Percentiles rank a stretch among this genome's conserved stretches.
phyloP scores from a whole-genome alignment of 768 basidiomycete species.

The Mycena galericulata region DNA sequence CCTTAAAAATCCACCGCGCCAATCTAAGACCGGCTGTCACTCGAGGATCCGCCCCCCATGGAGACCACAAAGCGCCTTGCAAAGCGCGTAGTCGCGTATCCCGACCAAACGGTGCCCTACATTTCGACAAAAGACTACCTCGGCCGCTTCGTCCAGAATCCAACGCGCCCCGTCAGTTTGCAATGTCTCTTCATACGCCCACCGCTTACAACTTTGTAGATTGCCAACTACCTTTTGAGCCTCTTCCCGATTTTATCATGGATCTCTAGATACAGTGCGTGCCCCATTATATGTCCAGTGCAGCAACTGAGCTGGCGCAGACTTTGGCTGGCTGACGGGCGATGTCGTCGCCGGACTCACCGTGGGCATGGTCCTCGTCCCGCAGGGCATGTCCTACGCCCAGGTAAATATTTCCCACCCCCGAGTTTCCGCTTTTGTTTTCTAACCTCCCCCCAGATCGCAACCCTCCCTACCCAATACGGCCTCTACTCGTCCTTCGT shows the following conservation, averaged over 20 bases:
- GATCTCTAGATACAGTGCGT: conserved; percentile 88
- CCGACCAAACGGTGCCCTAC: conserved; percentile 69
- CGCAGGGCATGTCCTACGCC: conserved; percentile 94
- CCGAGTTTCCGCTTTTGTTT: too few species aligned
- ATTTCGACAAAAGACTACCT: conserved; percentile 72
- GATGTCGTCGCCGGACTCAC: conserved; percentile 93
- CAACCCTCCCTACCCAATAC: conserved; percentile 86
- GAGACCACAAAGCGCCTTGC: conserved; percentile 58
- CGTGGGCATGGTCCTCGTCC: conserved; percentile 95
- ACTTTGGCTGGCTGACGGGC: conserved; percentile 84
- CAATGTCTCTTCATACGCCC: conserved; percentile 19
- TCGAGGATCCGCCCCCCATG: conserved; percentile 22
- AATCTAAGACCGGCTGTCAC: too few species aligned
- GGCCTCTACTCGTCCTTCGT: conserved; percentile 96
- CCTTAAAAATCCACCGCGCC: too few species aligned
- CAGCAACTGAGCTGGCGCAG: conserved; percentile 47
- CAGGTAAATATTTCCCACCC: too few species aligned
- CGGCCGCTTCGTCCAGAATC: conserved; percentile 52
- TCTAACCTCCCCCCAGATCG: conserved; percentile 67
- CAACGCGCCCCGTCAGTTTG: conserved; percentile 61
- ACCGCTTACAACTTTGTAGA: conserved; percentile 51
- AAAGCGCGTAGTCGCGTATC: conserved; percentile 70
- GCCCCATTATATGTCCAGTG: neutral
- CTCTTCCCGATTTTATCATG: conserved; percentile 90
- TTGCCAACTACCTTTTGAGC: conserved; percentile 70